Percentiles rank a stretch among this genome's conserved stretches.
Evolutionary conservation across 2,329 filamentous ascomycete species (phyloP).

Genomic region (Ophiocordyceps camponoti-floridani): DNA sequence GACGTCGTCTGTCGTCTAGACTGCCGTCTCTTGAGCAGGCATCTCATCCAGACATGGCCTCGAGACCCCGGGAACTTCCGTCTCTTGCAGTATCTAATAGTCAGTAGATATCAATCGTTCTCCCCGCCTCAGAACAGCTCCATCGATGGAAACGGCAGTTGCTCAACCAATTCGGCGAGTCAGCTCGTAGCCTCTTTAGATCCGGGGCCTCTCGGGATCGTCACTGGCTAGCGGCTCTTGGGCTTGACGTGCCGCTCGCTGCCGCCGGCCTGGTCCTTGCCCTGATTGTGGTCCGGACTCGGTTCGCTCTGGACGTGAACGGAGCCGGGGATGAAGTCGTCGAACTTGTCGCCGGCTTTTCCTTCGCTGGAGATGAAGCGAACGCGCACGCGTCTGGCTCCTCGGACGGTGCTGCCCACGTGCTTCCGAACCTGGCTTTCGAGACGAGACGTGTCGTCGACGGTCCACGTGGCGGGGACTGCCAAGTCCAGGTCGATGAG

Average conservation of each 20-base stretch:
- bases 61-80: not conserved
- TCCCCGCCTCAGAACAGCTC: too few relatives aligned
- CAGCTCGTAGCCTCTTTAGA: too few relatives aligned
- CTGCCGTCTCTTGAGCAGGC: too few relatives aligned
- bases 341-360: constrained; percentile 38
- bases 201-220: too few relatives aligned
- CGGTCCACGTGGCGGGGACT: constrained; percentile 58
- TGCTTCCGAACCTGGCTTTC: constrained; percentile 57
- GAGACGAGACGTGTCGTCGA: constrained; percentile 50
- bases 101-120: not conserved
- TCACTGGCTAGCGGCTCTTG: not conserved
- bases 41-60: not conserved
- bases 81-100: not conserved
- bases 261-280: not conserved
- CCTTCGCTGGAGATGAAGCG: constrained; percentile 61
- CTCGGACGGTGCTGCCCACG: constrained; percentile 62
- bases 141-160: too few relatives aligned
- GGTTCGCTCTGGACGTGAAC: constrained; percentile 41
- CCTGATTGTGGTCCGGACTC: constrained; percentile 19
- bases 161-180: not conserved
- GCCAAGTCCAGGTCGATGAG: constrained; percentile 77
- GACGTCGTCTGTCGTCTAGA: not conserved
- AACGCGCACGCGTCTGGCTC: constrained; percentile 67
- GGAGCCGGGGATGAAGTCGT: constrained; percentile 61
- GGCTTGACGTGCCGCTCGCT: not conserved